phyloP scores from a whole-genome alignment of 2,329 filamentous ascomycete species.

The Phyllosticta citribraziliensis region DNA sequence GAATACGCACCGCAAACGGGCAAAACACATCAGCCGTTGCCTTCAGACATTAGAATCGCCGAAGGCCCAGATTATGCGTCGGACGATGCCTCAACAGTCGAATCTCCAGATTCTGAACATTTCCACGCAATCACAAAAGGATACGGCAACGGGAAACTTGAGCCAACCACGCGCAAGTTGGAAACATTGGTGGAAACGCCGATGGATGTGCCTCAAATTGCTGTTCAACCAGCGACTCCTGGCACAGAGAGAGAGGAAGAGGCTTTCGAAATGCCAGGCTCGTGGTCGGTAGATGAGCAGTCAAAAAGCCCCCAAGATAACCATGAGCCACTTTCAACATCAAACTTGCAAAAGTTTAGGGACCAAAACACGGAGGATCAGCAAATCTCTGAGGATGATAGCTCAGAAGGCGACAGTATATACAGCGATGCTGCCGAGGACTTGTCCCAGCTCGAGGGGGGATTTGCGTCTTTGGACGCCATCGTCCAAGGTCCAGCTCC shows the following conservation, averaged over 20 bases:
- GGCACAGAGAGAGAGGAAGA: constrained; percentile 18
- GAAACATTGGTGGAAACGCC: neutral
- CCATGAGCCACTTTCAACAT: constrained; percentile 9
- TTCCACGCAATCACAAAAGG: neutral
- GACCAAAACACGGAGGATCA: constrained; percentile 10
- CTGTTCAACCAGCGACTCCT: constrained; percentile 27
- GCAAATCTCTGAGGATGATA: constrained; percentile 26
- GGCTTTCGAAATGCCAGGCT: constrained; percentile 19
- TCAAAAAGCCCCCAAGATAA: constrained; percentile 16
- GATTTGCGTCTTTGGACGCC: constrained; percentile 64
- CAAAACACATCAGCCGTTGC: constrained; percentile 51
- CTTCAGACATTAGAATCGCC: constrained; percentile 55
- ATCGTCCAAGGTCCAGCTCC: constrained; percentile 52
- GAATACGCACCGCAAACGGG: constrained; percentile 14
- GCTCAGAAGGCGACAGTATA: constrained; percentile 46
- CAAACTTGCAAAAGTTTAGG: neutral
- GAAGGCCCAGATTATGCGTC: constrained; percentile 57
- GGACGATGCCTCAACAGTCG: constrained; percentile 17
- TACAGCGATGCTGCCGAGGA: constrained; percentile 75
- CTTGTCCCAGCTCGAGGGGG: constrained; percentile 54
- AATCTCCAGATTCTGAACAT: neutral
- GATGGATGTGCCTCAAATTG: constrained; percentile 21
- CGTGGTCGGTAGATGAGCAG: constrained; percentile 15
- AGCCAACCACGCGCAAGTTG: neutral
- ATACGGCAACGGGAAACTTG: neutral